A percentile compares a stretch with the other conserved stretches of the same genome.
Conservation (phyloP, 495 filamentous ascomycete species). For the Bryoglossum gracile region DNA sequence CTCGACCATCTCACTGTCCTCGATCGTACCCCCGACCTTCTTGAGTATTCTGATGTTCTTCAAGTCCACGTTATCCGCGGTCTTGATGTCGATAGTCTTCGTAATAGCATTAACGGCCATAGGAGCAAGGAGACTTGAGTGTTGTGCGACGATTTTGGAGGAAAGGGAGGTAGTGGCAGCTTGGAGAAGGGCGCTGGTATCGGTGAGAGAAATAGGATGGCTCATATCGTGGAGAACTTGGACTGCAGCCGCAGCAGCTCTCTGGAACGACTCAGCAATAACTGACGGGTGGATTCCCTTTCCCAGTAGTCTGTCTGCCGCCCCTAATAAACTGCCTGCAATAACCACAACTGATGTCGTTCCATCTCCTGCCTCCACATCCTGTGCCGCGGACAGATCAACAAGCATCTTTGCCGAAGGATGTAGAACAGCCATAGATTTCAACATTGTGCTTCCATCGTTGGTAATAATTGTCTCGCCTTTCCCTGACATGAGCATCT, state of each 20-base stretch:
- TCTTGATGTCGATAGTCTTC: conserved; percentile 90
- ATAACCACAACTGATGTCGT: conserved; percentile 98
- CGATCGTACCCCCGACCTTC: conserved; percentile 96
- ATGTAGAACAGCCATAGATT: conserved; percentile 98
- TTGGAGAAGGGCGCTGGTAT: conserved; percentile 85
- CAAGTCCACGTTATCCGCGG: conserved; percentile 91
- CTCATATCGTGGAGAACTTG: conserved; percentile 92
- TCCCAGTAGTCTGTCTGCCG: conserved; percentile 77
- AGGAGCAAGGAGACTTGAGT: conserved; percentile 83
- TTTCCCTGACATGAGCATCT: conserved; percentile 97
- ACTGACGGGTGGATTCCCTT: conserved; percentile 97
- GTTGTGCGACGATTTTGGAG: conserved; percentile 96
- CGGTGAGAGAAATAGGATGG: conserved; percentile 81
- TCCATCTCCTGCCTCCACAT: conserved; percentile 97
- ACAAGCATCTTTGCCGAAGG: conserved; percentile 98
- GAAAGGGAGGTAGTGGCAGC: conserved; percentile 96
- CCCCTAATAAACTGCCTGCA: conserved; percentile 86
- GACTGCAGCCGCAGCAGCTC: conserved; percentile 81
- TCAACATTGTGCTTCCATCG: conserved; percentile 98
- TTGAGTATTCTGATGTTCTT: conserved; percentile 95
- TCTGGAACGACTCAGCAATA: conserved; percentile 96
- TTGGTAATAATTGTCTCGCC: conserved; percentile 98
- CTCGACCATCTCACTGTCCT: conserved; percentile 96
- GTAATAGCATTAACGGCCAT: conserved; percentile 97
- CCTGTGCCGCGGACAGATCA: conserved; percentile 91